A percentile compares a stretch with the other conserved stretches of the same genome.
Conservation (phyloP, 495 filamentous ascomycete species). For the Daldinia vernicosa region DNA sequence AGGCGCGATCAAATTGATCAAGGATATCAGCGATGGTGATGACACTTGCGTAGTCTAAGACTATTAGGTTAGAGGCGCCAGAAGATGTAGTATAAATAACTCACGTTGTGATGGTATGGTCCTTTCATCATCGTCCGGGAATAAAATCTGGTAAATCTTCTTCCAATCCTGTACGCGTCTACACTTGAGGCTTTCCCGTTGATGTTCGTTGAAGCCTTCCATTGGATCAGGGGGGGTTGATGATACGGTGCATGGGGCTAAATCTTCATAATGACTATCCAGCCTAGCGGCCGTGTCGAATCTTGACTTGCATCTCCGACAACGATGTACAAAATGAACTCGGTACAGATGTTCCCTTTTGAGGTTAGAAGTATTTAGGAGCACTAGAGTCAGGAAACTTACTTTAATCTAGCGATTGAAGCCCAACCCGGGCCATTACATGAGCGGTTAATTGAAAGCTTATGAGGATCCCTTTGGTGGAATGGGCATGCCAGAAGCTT, state of each 20-base stretch:
- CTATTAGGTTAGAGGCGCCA: neutral
- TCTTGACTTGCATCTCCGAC: constrained; percentile 1
- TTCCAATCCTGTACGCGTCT: constrained; percentile 8
- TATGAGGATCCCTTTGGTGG: constrained; percentile 2
- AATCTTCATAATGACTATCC: constrained; percentile 2
- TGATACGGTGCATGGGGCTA: neutral
- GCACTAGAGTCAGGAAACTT: neutral
- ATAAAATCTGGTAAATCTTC: constrained; percentile 2
- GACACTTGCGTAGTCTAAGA: neutral
- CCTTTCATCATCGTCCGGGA: neutral
- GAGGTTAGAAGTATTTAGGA: neutral
- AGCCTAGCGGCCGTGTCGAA: neutral
- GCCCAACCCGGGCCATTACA: constrained; percentile 1
- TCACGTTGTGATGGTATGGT: constrained; percentile 8
- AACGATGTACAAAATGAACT: neutral
- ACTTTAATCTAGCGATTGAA: constrained; percentile 1
- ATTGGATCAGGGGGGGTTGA: neutral
- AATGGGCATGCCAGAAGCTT: constrained; percentile 3
- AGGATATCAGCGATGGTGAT: constrained; percentile 4
- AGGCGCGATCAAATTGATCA: constrained; percentile 1
- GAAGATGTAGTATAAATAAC: neutral
- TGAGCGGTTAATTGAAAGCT: neutral
- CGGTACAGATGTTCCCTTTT: constrained; percentile 3
- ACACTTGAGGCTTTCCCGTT: neutral
- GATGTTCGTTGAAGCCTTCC: neutral